Evolutionary conservation across 23 red algal species (phyloP).

Genomic region (Gracilaria vermiculophylla): DNA sequence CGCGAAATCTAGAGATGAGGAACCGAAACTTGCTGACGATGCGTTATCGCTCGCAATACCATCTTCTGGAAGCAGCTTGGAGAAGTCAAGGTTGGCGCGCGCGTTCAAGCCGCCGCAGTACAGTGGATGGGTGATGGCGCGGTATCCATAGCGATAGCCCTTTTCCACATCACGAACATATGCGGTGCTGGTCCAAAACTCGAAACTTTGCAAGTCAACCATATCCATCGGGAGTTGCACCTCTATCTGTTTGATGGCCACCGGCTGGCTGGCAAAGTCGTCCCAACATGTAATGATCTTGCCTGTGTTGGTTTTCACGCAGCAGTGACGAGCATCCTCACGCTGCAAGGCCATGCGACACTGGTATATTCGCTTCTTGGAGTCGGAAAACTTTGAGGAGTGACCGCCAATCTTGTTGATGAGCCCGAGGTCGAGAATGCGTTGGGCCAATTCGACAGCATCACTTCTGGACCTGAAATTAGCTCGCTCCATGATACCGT

Average conservation of each 20-base stretch:
- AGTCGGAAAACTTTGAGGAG: conserved; percentile 23
- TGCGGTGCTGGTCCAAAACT: conserved; percentile 63
- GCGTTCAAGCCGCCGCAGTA: conserved; percentile 22
- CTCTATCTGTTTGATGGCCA: conserved; percentile 40
- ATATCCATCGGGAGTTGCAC: conserved; percentile 63
- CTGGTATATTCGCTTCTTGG: conserved; percentile 40
- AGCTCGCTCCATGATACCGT: conserved; percentile 62
- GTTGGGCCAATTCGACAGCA: conserved; percentile 39
- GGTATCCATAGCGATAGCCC: conserved; percentile 64
- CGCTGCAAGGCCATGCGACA: conserved; percentile 37
- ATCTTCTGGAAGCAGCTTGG: background rate
- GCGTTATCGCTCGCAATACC: background rate
- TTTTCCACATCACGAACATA: conserved; percentile 52
- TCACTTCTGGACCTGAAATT: conserved; percentile 40
- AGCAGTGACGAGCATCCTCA: conserved; percentile 48
- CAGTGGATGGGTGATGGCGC: conserved; percentile 68
- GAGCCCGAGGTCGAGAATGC: conserved; percentile 42
- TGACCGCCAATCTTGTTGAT: conserved; percentile 25
- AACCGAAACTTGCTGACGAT: conserved; percentile 1
- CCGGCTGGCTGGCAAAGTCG: background rate
- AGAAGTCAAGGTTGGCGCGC: background rate
- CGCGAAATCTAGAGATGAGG: conserved; percentile 10
- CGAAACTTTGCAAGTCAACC: conserved; percentile 67
- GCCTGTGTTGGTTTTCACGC: background rate
- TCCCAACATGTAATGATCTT: conserved; percentile 37